Percentiles rank a stretch among this genome's conserved stretches.
Conservation (phyloP, 108 stramenopile species). For the Nannochloropsis oceanica region DNA sequence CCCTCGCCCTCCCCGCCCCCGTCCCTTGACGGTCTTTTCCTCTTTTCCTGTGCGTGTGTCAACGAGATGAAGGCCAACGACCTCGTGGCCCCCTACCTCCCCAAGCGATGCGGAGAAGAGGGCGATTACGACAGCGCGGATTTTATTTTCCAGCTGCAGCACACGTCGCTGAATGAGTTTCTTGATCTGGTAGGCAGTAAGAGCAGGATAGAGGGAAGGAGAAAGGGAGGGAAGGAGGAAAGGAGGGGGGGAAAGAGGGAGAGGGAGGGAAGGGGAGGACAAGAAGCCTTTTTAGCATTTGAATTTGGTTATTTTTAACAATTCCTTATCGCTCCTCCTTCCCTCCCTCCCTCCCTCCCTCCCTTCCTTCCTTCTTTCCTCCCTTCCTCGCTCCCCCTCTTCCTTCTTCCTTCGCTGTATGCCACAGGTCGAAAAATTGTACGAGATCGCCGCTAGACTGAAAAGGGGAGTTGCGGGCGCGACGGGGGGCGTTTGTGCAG, state of each 20-base stretch:
- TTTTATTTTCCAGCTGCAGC: background rate
- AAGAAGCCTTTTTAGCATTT: slow-evolving; percentile 2
- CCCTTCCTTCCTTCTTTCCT: background rate
- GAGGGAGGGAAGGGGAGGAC: background rate
- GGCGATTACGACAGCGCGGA: background rate
- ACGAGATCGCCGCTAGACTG: background rate
- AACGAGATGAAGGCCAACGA: slow-evolving; percentile 18
- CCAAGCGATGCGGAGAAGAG: background rate
- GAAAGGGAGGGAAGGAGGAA: background rate
- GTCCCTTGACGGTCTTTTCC: background rate
- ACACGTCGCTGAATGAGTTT: background rate
- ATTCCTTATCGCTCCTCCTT: background rate
- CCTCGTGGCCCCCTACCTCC: background rate
- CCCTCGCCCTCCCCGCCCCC: background rate
- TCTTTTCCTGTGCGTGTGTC: background rate
- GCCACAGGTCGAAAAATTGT: slow-evolving; percentile 22
- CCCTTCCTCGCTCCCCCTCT: background rate
- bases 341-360: background rate
- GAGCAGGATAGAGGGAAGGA: background rate
- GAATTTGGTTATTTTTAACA: slow-evolving; percentile 8
- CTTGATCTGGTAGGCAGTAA: background rate
- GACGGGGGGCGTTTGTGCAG: slow-evolving; percentile 2
- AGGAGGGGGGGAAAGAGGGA: background rate
- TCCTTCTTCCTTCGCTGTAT: background rate
- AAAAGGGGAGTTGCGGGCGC: slow-evolving; percentile 2